Evolutionary conservation across 352 stramenopile species (phyloP).

Genomic region (Pythium guiyangense): DNA sequence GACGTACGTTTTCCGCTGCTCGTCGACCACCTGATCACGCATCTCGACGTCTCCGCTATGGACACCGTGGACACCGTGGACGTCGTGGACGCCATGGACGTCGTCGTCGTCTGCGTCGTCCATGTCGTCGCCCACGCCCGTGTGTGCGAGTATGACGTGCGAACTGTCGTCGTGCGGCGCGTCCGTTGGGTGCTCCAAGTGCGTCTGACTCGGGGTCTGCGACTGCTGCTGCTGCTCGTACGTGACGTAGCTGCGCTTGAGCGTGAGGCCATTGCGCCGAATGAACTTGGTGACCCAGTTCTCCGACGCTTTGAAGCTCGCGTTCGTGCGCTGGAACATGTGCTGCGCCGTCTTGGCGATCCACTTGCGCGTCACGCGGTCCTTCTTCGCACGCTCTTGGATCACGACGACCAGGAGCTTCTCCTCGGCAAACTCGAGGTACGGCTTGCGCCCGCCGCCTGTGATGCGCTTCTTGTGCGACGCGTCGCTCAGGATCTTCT

Average conservation of each 20-base stretch:
- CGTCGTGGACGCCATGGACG: conserved; percentile 1
- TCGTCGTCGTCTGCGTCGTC: conserved; percentile 9
- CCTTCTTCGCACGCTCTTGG: conserved; percentile 71
- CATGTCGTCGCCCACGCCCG: conserved; percentile 9
- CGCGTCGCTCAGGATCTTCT: conserved; percentile 70
- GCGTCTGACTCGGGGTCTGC: conserved; percentile 1
- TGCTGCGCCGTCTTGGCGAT: conserved; percentile 81
- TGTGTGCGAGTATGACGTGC: conserved; percentile 5
- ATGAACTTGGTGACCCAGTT: conserved; percentile 87
- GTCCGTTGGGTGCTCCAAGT: background rate
- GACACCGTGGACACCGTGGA: conserved; percentile 3
- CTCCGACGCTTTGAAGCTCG: conserved; percentile 70
- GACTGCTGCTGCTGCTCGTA: conserved; percentile 40
- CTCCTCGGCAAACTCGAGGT: conserved; percentile 63
- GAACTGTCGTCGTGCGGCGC: background rate
- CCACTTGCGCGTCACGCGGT: conserved; percentile 77
- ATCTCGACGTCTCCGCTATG: background rate
- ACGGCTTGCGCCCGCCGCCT: conserved; percentile 66
- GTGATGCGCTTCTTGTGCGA: conserved; percentile 70
- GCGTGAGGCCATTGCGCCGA: conserved; percentile 63
- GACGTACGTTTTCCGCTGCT: conserved; percentile 13
- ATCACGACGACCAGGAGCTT: conserved; percentile 73
- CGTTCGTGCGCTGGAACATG: conserved; percentile 76
- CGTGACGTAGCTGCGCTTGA: conserved; percentile 75
- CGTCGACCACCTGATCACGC: background rate